phyloP scores from a whole-genome alignment of 495 filamentous ascomycete genomes.

The Melanomma pulvis-pyrius region DNA sequence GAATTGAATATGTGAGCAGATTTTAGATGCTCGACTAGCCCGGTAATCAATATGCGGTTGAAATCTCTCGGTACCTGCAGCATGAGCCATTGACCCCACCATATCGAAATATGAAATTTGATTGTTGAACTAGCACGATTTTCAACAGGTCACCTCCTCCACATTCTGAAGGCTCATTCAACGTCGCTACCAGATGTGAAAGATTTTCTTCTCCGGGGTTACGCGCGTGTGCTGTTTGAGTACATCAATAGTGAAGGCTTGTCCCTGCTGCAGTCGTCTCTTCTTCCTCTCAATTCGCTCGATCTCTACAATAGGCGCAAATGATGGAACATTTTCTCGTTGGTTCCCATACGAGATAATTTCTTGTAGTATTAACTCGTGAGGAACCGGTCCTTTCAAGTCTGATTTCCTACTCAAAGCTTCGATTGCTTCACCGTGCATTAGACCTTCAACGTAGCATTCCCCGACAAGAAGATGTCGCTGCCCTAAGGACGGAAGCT shows the following conservation, averaged over 20 bases:
- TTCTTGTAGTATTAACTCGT: background rate
- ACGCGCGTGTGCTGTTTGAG: background rate
- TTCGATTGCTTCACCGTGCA: background rate
- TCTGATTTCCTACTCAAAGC: background rate
- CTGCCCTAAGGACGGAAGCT: background rate
- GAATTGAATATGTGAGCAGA: background rate
- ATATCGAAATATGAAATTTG: background rate
- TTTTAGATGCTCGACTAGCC: background rate
- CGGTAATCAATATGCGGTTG: constrained; percentile 17
- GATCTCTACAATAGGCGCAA: background rate
- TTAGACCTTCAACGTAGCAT: constrained; percentile 5
- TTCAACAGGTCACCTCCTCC: background rate
- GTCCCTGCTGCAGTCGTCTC: background rate
- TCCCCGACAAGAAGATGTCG: constrained; percentile 2
- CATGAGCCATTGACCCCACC: constrained; percentile 2
- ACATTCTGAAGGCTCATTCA: background rate
- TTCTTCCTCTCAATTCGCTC: background rate
- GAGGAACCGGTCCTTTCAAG: background rate
- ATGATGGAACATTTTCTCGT: background rate
- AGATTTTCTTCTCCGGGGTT: background rate
- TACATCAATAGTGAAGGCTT: background rate
- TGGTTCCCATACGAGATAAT: background rate
- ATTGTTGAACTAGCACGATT: background rate
- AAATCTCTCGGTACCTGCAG: constrained; percentile 10
- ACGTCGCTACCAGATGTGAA: background rate